Percentiles rank a stretch among this genome's conserved stretches.
phyloP scores from a whole-genome alignment of 768 basidiomycete genomes.

The Rhodotorula toruloides region DNA sequence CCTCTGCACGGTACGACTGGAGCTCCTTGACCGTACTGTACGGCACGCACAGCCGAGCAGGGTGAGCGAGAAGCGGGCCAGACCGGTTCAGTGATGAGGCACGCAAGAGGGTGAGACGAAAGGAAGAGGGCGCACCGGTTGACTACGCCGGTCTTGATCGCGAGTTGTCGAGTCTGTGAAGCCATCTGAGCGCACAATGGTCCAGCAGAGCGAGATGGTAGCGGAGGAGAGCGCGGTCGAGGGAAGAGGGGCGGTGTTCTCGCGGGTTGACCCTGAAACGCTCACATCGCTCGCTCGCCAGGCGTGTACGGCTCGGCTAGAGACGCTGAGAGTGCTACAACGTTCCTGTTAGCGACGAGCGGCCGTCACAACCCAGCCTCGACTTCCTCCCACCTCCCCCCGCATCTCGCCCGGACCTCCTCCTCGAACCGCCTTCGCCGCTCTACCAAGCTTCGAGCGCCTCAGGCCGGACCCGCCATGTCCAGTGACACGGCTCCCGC shows the following conservation, averaged over 20 bases:
- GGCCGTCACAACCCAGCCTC: too few species aligned
- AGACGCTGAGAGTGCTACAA: too few species aligned
- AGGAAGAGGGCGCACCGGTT: slow-evolving; percentile 55
- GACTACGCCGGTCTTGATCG: slow-evolving; percentile 66
- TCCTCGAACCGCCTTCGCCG: too few species aligned
- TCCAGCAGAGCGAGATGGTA: background rate
- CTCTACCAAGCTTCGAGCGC: too few species aligned
- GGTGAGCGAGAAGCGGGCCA: background rate
- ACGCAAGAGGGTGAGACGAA: slow-evolving; percentile 16
- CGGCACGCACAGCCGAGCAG: background rate
- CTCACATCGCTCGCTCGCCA: background rate
- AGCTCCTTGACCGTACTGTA: slow-evolving; percentile 65
- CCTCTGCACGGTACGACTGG: slow-evolving; percentile 62
- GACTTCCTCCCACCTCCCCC: too few species aligned
- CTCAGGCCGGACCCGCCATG: too few species aligned
- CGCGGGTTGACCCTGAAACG: too few species aligned
- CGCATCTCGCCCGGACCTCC: too few species aligned
- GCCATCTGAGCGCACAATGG: slow-evolving; percentile 5
- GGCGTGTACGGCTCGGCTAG: too few species aligned
- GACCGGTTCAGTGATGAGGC: background rate
- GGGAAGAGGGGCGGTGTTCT: too few species aligned
- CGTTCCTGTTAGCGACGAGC: too few species aligned
- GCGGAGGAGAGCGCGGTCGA: background rate
- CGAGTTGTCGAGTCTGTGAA: slow-evolving; percentile 57
- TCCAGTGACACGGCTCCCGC: too few species aligned